These are phyloP conservation scores for Bryopsis sp. DNA, from an alignment of 139 green algal species.

Conservation along the genomic window DNA sequence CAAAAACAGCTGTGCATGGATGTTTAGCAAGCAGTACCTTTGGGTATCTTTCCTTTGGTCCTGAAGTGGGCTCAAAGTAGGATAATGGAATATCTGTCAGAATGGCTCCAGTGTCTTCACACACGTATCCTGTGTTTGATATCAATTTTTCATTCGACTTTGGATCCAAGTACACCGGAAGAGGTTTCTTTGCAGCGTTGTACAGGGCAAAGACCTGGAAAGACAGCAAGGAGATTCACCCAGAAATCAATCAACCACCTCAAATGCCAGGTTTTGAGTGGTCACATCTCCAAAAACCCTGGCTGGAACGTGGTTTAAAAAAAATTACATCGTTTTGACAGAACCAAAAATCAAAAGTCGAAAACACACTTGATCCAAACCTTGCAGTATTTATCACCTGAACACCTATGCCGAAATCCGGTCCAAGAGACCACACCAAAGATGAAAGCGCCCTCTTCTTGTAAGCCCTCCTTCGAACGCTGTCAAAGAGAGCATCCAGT, in stretches of 20 bases:
- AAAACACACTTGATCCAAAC: background rate
- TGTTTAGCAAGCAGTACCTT: background rate
- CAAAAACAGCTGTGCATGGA: background rate
- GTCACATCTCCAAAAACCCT: background rate
- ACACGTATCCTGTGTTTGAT: constrained; percentile 7
- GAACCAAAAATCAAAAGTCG: background rate
- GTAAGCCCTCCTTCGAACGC: background rate
- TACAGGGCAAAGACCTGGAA: constrained; percentile 1
- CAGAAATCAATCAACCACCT: background rate
- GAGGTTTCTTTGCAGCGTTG: background rate
- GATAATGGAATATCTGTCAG: background rate
- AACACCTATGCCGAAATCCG: constrained; percentile 1
- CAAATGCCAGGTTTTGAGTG: background rate
- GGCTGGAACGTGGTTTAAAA: background rate
- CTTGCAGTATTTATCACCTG: constrained; percentile 6
- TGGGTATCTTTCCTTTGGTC: background rate
- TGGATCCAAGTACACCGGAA: background rate
- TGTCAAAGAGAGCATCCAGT: constrained; percentile 14
- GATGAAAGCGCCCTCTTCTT: constrained; percentile 7
- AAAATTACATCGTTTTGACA: background rate
- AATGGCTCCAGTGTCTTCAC: constrained; percentile 6
- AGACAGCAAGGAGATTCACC: background rate
- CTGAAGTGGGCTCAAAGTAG: background rate
- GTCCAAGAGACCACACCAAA: background rate
- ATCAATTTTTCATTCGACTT: constrained; percentile 16